A percentile compares a stretch with the other conserved stretches of the same genome.
phyloP scores from a whole-genome alignment of 2,329 filamentous ascomycete genomes.

The Lecanicillium sp. region DNA sequence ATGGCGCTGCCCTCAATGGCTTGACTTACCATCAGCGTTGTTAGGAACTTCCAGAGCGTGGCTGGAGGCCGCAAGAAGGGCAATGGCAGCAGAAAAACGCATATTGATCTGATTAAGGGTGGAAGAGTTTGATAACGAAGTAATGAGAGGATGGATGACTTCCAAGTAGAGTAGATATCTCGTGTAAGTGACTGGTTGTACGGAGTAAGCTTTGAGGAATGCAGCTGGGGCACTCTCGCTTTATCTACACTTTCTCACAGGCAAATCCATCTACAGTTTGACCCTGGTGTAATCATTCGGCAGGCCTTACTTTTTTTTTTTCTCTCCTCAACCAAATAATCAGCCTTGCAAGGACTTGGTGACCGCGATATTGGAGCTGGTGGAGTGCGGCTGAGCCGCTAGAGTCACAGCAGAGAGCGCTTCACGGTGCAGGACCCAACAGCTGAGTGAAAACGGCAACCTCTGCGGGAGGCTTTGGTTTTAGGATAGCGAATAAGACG shows the following conservation, averaged over 20 bases:
- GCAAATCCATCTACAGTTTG: too few relatives aligned
- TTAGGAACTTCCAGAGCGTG: not conserved
- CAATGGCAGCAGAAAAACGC: not conserved
- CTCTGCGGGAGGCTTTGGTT: not conserved
- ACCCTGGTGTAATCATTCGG: too few relatives aligned
- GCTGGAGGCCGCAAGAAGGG: not conserved
- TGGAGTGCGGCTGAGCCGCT: slow-evolving; percentile 8
- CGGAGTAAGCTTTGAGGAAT: not conserved
- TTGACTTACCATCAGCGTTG: not conserved
- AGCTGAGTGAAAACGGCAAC: not conserved
- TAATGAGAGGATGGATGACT: not conserved
- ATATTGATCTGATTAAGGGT: too few relatives aligned
- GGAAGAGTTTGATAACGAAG: not conserved
- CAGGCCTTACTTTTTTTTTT: too few relatives aligned
- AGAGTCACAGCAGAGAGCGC: not conserved
- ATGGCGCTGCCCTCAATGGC: not conserved
- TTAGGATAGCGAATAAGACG: not conserved
- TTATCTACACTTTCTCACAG: not conserved
- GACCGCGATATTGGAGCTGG: not conserved
- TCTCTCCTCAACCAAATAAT: not conserved
- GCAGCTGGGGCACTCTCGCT: not conserved
- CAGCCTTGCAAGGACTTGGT: not conserved
- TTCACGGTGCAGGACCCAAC: not conserved
- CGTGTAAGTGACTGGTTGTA: not conserved
- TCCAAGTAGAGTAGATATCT: too few relatives aligned